Evolutionary conservation across 2,329 filamentous ascomycete species (phyloP).

Genomic region (Lasiodiplodia citricola): DNA sequence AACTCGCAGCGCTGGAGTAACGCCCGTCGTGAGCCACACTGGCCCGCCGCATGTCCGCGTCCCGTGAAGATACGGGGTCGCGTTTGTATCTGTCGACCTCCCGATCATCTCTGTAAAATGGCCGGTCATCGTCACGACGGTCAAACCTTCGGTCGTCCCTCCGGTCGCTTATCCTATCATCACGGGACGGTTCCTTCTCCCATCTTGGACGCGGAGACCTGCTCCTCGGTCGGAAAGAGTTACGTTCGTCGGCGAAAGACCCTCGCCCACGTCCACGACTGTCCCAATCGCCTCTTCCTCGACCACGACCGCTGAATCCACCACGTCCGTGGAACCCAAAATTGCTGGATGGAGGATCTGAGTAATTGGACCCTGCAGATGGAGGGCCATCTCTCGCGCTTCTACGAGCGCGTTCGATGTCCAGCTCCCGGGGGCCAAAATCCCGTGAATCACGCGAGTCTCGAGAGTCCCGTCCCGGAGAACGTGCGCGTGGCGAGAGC

Average conservation of each 20-base stretch:
- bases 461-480: conserved; percentile 63
- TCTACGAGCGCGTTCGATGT: conserved; percentile 69
- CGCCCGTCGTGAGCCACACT: conserved; percentile 26
- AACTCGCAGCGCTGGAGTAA: conserved; percentile 6
- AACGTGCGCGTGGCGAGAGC: conserved; percentile 67
- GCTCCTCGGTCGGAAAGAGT: conserved; percentile 67
- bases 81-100: conserved; percentile 49
- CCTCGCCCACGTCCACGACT: conserved; percentile 57
- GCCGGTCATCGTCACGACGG: conserved; percentile 49
- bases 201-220: conserved; percentile 67
- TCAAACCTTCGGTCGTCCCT: conserved; percentile 51
- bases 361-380: conserved; percentile 72
- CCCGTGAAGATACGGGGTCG: conserved; percentile 30
- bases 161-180: conserved; percentile 47
- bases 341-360: conserved; percentile 66
- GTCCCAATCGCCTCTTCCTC: conserved; percentile 59
- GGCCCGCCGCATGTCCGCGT: conserved; percentile 28
- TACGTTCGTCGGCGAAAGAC: conserved; percentile 51
- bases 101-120: conserved; percentile 43
- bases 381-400: conserved; percentile 75
- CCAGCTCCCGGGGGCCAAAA: conserved; percentile 64
- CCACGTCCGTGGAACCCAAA: conserved; percentile 48
- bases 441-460: conserved; percentile 71
- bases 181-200: conserved; percentile 54
- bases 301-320: conserved; percentile 52